phyloP scores from a whole-genome alignment of 2,329 filamentous ascomycete species.

The Aspergillus hortae region DNA sequence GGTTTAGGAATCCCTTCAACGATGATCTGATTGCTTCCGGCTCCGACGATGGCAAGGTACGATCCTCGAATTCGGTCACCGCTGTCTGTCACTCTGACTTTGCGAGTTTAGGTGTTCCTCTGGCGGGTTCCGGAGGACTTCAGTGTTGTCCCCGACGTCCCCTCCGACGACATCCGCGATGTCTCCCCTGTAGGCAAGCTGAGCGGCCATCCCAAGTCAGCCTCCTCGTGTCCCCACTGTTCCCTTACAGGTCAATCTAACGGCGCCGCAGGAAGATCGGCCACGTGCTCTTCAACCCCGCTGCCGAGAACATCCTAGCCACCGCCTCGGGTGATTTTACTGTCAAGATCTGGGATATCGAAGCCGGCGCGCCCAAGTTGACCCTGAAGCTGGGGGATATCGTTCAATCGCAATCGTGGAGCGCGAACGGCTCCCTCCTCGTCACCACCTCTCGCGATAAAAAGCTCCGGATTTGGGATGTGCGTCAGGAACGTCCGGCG shows the following conservation, averaged over 20 bases:
- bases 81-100: background rate
- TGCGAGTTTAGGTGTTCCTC: slow-evolving; percentile 64
- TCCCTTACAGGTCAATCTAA: slow-evolving; percentile 15
- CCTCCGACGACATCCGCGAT: slow-evolving; percentile 71
- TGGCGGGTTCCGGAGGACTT: slow-evolving; percentile 93
- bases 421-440: slow-evolving; percentile 77
- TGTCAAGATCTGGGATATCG: slow-evolving; percentile 93
- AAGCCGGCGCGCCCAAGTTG: slow-evolving; percentile 69
- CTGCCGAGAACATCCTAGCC: slow-evolving; percentile 91
- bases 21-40: slow-evolving; percentile 88
- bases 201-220: slow-evolving; percentile 78
- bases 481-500: slow-evolving; percentile 81
- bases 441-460: slow-evolving; percentile 96
- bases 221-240: background rate
- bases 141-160: slow-evolving; percentile 73
- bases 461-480: slow-evolving; percentile 97
- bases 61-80: background rate
- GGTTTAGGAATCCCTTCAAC: slow-evolving; percentile 84
- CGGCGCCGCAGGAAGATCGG: slow-evolving; percentile 74
- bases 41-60: slow-evolving; percentile 87
- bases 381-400: slow-evolving; percentile 85
- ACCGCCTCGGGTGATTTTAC: slow-evolving; percentile 93
- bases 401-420: slow-evolving; percentile 95
- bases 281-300: slow-evolving; percentile 95
- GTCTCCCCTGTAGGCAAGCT: slow-evolving; percentile 78